These are phyloP conservation scores for Orbilia quercus DNA, from an alignment of 2,329 filamentous ascomycete genomes.

Conservation along the genomic window DNA sequence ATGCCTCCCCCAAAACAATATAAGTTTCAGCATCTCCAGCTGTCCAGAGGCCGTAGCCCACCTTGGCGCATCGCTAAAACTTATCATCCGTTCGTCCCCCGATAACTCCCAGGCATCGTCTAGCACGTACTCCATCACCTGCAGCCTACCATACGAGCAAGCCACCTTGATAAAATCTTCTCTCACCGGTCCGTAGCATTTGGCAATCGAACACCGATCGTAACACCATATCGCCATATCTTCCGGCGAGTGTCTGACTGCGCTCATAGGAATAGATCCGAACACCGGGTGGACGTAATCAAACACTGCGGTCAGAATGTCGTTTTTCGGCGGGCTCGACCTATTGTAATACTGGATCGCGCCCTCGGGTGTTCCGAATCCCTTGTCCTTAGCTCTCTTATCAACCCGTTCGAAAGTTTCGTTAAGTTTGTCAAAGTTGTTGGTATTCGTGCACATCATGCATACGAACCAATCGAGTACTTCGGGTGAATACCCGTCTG, in stretches of 20 bases:
- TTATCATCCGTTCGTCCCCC: slow-evolving; percentile 4
- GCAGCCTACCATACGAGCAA: background rate
- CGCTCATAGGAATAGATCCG: slow-evolving; percentile 9
- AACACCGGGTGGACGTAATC: slow-evolving; percentile 23
- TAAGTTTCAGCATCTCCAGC: slow-evolving; percentile 8
- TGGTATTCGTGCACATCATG: slow-evolving; percentile 7
- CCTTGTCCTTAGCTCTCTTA: background rate
- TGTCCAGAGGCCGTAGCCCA: slow-evolving; percentile 19
- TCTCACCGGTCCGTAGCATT: background rate
- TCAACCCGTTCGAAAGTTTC: slow-evolving; percentile 6
- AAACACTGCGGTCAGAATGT: background rate
- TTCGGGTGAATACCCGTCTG: background rate
- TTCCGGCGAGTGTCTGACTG: slow-evolving; percentile 12
- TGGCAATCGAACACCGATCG: slow-evolving; percentile 4
- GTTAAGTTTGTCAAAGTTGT: slow-evolving; percentile 22
- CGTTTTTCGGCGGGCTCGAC: background rate
- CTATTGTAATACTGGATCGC: background rate
- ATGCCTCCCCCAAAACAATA: background rate
- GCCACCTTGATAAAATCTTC: slow-evolving; percentile 18
- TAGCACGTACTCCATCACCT: slow-evolving; percentile 14
- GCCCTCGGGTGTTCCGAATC: background rate
- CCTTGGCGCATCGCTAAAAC: slow-evolving; percentile 20
- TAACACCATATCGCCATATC: slow-evolving; percentile 38
- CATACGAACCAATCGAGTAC: slow-evolving; percentile 28
- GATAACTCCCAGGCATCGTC: slow-evolving; percentile 1